Evolutionary conservation across 495 filamentous ascomycete genomes (phyloP).

Genomic region (Penicillium salamii): DNA sequence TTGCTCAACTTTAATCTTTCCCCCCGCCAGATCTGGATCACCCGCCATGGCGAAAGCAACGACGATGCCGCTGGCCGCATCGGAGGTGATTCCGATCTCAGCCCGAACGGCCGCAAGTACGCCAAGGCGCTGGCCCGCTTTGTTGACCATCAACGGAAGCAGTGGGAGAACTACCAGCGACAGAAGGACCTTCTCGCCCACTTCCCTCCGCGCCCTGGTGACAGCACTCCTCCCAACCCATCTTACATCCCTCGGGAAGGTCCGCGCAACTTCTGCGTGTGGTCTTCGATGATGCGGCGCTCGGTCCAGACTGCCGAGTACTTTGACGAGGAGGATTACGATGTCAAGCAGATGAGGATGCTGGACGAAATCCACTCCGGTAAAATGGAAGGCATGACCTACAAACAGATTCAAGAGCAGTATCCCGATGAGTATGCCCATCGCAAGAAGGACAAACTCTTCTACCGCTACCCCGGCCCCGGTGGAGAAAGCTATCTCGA

Average conservation of each 20-base stretch:
- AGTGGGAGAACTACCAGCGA: constrained; percentile 75
- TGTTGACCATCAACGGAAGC: constrained; percentile 67
- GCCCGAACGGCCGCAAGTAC: constrained; percentile 69
- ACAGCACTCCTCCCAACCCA: constrained; percentile 92
- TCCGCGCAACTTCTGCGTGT: constrained; percentile 93
- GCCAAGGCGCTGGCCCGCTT: constrained; percentile 71
- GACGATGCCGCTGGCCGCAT: constrained; percentile 81
- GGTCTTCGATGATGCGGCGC: constrained; percentile 94
- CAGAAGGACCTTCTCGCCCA: constrained; percentile 65
- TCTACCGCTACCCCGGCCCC: constrained; percentile 90
- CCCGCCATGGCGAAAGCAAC: constrained; percentile 79
- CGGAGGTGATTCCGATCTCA: constrained; percentile 81
- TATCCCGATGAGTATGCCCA: constrained; percentile 74
- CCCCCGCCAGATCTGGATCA: constrained; percentile 96
- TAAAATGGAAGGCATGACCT: constrained; percentile 89
- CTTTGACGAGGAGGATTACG: constrained; percentile 96
- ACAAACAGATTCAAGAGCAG: constrained; percentile 75
- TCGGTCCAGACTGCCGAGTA: constrained; percentile 78
- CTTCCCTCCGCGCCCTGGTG: constrained; percentile 82
- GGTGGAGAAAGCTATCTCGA: constrained; percentile 96
- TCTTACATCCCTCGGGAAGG: constrained; percentile 57
- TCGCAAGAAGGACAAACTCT: constrained; percentile 77
- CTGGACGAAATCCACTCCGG: constrained; percentile 94
- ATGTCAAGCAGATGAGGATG: constrained; percentile 97
- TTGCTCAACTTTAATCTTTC: constrained; percentile 94